Evolutionary conservation across 1,284 basidiomycete genomes (phyloP), one percentile per base, ranked within the genome.

Genomic region (Tremellales sp.): DNA sequence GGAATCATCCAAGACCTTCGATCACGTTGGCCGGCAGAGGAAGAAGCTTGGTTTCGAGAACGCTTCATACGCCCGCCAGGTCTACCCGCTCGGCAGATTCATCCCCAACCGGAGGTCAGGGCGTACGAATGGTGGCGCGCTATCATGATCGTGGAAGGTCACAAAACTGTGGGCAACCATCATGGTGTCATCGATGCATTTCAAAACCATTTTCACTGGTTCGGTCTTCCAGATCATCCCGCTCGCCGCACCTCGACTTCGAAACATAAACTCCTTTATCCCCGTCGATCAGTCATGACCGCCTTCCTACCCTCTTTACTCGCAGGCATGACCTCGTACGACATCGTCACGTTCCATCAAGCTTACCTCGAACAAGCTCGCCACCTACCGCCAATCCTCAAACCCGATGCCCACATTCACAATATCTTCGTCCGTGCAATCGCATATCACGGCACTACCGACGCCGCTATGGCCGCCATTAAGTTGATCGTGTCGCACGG

Each of bases 51-150:
- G 19, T 17, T 13, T 36, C 33, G 13, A 15, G 33, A 5, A 36
- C n/a, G n/a, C 40, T 44, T 42, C 39, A 12, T 19, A 45, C 3
- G 45, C 51, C n/a, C 22, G n/a, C 2, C 24, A 17, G 15, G 36
- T 48, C 1, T 48, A 46, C 44, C 52, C 51, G 12, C 48, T 62
- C 1, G 27, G 21, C 4, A 46, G 49, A 10, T 60, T 61, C 37
- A 35, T n/a, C n/a, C n/a, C n/a, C n/a, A n/a, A n/a, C n/a, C n/a
- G n/a, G n/a, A n/a, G n/a, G n/a, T n/a, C n/a, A n/a, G n/a, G n/a
- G n/a, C n/a, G n/a, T n/a, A n/a, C n/a, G n/a, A n/a, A 51, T 70
- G 65, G 66, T 40, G 49, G 13, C 63, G 66, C 42, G 64, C 66
- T 3, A 46, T 59, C 19, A 56, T 70, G 22, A 45, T 63, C n/a